A percentile compares a stretch with the other conserved stretches of the same genome.
Conservation (phyloP, 2,329 filamentous ascomycete species). For the Alternaria dauci region DNA sequence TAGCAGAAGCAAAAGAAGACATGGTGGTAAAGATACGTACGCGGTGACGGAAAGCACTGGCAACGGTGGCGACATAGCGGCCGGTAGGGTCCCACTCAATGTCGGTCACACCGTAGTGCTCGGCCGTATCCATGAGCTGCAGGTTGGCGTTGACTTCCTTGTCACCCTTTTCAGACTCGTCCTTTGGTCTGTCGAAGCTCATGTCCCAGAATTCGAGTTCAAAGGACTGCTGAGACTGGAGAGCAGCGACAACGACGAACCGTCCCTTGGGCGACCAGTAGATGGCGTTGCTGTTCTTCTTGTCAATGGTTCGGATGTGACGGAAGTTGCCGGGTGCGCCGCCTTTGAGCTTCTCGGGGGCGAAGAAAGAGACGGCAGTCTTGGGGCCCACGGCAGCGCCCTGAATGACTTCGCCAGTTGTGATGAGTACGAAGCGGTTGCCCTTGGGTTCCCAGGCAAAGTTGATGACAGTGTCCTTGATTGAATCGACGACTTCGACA, state of each 20-base stretch:
- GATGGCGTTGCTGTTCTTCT: conserved; percentile 99
- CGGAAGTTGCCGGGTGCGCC: conserved; percentile 89
- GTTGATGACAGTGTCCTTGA: conserved; percentile 99
- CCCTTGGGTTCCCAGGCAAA: conserved; percentile 99
- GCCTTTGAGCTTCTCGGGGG: conserved; percentile 91
- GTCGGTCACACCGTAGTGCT: conserved; percentile 98
- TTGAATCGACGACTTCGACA: conserved; percentile 94
- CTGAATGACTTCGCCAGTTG: conserved; percentile 81
- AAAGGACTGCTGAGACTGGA: conserved; percentile 90
- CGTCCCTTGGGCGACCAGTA: conserved; percentile 98
- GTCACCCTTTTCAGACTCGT: conserved; percentile 90
- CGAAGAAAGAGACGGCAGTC: conserved; percentile 95
- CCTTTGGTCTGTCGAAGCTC: conserved; percentile 79
- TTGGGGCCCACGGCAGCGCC: conserved; percentile 87
- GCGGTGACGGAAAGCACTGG: conserved; percentile 93
- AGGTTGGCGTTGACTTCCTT: conserved; percentile 96
- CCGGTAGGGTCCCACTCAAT: conserved; percentile 98
- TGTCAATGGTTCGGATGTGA: conserved; percentile 91
- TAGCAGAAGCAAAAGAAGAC: conserved; percentile 16
- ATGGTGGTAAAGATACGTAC: conserved; percentile 67
- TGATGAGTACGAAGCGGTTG: conserved; percentile 96
- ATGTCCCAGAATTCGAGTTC: conserved; percentile 98
- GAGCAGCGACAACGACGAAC: conserved; percentile 93
- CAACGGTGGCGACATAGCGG: conserved; percentile 91
- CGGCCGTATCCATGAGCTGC: conserved; percentile 89